A percentile compares a stretch with the other conserved stretches of the same genome.
These are phyloP conservation scores for Sphagnum tenellum DNA, from an alignment of 225 moss, liverwort and hornwort species.

Conservation along the genomic window DNA sequence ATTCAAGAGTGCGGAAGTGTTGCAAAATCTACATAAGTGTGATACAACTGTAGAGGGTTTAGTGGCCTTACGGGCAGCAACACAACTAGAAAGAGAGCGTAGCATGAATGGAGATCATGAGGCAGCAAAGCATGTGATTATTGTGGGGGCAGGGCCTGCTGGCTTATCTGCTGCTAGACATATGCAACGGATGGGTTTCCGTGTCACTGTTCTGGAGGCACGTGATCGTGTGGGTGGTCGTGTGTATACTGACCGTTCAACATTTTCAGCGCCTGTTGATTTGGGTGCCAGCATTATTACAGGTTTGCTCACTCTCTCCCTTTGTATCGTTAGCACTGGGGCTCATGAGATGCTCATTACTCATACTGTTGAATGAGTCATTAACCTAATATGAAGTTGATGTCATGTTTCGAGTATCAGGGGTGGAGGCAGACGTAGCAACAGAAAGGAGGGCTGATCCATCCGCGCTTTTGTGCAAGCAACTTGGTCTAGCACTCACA, in stretches of 20 bases:
- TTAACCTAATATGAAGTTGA: too few species aligned
- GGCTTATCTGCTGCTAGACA: conserved; percentile 59
- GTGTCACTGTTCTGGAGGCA: conserved; percentile 47
- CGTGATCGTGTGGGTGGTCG: conserved; percentile 56
- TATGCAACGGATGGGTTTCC: conserved; percentile 41
- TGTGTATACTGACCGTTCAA: conserved; percentile 48
- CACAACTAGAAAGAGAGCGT: conserved; percentile 27
- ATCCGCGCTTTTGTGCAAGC: conserved; percentile 59
- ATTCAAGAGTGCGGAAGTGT: conserved; percentile 58
- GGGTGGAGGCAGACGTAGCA: conserved; percentile 62
- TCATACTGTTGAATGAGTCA: too few species aligned
- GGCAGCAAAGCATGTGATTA: conserved; percentile 36
- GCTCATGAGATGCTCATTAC: too few species aligned
- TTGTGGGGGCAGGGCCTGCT: conserved; percentile 57
- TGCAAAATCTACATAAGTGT: conserved; percentile 46
- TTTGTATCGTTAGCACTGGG: too few species aligned
- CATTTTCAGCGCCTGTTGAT: conserved; percentile 61
- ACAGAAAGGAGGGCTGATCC: conserved; percentile 61
- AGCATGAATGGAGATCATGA: conserved; percentile 22
- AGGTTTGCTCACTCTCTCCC: conserved; percentile 8
- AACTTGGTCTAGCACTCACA: conserved; percentile 51
- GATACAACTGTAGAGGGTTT: conserved; percentile 31
- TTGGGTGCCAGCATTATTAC: conserved; percentile 66
- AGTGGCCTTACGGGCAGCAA: conserved; percentile 29
- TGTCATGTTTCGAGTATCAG: conserved; percentile 8